Conservation (phyloP, 257 asterid species). For the Fraxinus cuspidata region DNA sequence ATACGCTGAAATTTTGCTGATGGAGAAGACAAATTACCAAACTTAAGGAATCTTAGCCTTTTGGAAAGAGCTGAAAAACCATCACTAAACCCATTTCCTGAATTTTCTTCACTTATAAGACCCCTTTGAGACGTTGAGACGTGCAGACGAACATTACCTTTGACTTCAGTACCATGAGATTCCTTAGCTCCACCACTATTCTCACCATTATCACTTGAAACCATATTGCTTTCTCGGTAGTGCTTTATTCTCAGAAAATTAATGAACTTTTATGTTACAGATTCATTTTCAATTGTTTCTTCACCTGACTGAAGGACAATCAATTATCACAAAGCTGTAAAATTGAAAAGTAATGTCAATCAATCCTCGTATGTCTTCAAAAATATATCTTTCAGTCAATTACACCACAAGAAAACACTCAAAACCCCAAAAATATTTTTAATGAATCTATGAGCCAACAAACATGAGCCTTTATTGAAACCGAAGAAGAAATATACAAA, state of each 20-base stretch:
- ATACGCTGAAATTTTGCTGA: constrained; percentile 63
- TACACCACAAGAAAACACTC: background rate
- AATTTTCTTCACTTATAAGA: constrained; percentile 43
- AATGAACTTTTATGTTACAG: background rate
- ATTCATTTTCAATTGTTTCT: background rate
- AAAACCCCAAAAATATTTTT: background rate
- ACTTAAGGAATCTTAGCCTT: constrained; percentile 46
- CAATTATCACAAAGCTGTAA: constrained; percentile 26
- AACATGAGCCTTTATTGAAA: background rate
- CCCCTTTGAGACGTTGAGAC: constrained; percentile 66
- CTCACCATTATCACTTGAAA: constrained; percentile 45
- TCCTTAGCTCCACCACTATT: constrained; percentile 45
- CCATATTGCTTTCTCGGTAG: constrained; percentile 41
- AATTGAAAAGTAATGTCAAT: constrained; percentile 16
- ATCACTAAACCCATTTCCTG: constrained; percentile 31
- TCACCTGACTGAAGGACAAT: constrained; percentile 3
- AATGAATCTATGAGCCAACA: background rate
- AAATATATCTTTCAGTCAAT: background rate
- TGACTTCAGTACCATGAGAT: constrained; percentile 32
- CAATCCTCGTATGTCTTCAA: background rate
- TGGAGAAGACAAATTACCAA: constrained; percentile 66
- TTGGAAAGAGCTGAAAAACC: constrained; percentile 39
- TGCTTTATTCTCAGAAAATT: constrained; percentile 7
- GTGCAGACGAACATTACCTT: constrained; percentile 36
- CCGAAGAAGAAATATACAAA: constrained; percentile 15